Evolutionary conservation across 345 rosid genomes (phyloP).

Genomic region (Euphorbia tirucalli): DNA sequence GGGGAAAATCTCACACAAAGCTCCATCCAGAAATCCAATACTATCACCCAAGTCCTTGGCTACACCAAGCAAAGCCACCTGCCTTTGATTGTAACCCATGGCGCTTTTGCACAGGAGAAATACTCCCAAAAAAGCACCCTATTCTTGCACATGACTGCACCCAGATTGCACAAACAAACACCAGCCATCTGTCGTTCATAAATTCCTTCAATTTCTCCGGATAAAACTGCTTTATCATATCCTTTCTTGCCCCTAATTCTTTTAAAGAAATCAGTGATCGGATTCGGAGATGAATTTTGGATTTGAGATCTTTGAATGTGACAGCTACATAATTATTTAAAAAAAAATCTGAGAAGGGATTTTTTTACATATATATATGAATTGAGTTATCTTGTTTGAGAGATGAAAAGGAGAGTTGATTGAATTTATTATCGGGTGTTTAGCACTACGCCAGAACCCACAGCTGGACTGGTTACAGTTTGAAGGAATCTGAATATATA

Average conservation of each 20-base stretch:
- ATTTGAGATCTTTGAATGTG: no score
- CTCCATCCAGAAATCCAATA: conserved; percentile 62
- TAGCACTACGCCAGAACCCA: no score
- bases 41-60: conserved; percentile 82
- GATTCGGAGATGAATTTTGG: background rate
- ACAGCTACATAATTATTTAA: no score
- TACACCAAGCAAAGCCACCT: conserved; percentile 69
- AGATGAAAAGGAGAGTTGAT: no score
- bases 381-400: no score
- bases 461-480: no score
- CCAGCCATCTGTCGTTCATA: conserved; percentile 64
- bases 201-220: conserved; percentile 35
- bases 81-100: conserved; percentile 69
- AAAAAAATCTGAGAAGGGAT: no score
- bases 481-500: no score
- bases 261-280: no score
- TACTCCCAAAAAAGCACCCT: conserved; percentile 80
- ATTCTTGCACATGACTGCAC: conserved; percentile 71
- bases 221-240: conserved; percentile 18
- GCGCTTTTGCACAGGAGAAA: conserved; percentile 64
- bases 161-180: conserved; percentile 80
- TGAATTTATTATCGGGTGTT: no score
- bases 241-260: background rate
- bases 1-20: conserved; percentile 56
- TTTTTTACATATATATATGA: no score